Evolutionary conservation across 2,329 filamentous ascomycete species (phyloP), one percentile per base, ranked within the genome.

Genomic region (Trichoderma gracile): DNA sequence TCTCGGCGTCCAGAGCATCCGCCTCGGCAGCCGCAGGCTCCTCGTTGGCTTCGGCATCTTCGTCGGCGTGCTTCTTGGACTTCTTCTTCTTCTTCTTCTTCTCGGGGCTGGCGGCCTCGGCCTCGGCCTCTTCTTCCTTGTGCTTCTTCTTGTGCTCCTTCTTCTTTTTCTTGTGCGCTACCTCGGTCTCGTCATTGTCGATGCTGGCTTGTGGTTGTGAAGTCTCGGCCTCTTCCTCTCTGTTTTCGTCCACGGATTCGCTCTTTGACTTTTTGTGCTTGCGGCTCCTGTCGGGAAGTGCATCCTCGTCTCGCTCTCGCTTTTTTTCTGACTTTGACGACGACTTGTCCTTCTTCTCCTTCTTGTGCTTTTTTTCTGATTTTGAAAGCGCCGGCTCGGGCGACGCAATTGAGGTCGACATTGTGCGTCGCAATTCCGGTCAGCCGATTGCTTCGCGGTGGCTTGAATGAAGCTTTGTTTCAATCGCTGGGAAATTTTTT

Each of bases 191-290:
- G 50, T 70, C 71, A 55, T 69, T 71, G 50, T 53, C 47, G 14
- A 46, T 65, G 70, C 74, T 71, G 23, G 67, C 60, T 45, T 71
- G 67, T 60, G 68, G 66, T 49, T 61, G 61, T n/a, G 47, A n/a
- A 21, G 46, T 49, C 40, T 38, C 54, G 5, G 25, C 15, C 7
- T 70, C 64, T 60, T 68, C 60, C 65, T 69, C 65, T 56, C 67
- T 58, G n/a, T 64, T 72, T 40, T 73, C 72, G 42, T 73, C 72
- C 52, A 66, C 72, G 55, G 71, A 78, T 72, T 78, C 78, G 77
- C 76, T 81, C 73, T 81, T 83, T 5, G 81, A 80, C 66, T 80
- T 81, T 69, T 84, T 83, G 69, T 81, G 76, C 72, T 80, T 81
- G 70, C 79, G 78, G 66, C 82, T 80, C 42, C 73, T 71, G 53